These are phyloP conservation scores for Lyophyllum shimeji DNA, from an alignment of 768 basidiomycete genomes.

Conservation along the genomic window DNA sequence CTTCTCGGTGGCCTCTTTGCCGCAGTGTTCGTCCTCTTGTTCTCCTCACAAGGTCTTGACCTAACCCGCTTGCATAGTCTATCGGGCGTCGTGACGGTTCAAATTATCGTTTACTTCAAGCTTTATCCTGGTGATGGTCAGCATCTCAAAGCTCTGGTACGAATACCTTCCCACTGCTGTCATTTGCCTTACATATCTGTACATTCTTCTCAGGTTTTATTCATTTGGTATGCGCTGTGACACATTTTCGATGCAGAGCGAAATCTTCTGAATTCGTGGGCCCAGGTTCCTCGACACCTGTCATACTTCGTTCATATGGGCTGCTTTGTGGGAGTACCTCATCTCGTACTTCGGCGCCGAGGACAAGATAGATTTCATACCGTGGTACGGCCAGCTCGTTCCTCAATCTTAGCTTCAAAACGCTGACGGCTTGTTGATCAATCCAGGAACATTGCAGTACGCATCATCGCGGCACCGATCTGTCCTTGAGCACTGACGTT, in stretches of 20 bases:
- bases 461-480: not conserved
- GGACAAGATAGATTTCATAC: constrained; percentile 29
- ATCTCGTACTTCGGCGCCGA: constrained; percentile 30
- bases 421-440: not conserved
- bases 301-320: constrained; percentile 39
- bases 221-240: constrained; percentile 10
- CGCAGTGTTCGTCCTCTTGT: constrained; percentile 17
- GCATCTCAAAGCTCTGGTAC: constrained; percentile 16
- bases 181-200: no score
- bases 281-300: constrained; percentile 35
- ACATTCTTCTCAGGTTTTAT: constrained; percentile 11
- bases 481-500: not conserved
- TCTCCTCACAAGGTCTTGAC: no score
- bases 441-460: constrained; percentile 18
- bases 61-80: constrained; percentile 7
- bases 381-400: constrained; percentile 25
- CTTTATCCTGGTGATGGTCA: constrained; percentile 16
- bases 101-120: constrained; percentile 23
- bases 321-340: constrained; percentile 38
- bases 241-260: not conserved
- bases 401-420: not conserved
- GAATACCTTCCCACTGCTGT: not conserved
- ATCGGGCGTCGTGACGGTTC: constrained; percentile 21
- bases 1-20: constrained; percentile 24
- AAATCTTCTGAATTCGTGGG: not conserved